phyloP scores from a whole-genome alignment of 73 alveolate species.

The Paramecium octaurelia region DNA sequence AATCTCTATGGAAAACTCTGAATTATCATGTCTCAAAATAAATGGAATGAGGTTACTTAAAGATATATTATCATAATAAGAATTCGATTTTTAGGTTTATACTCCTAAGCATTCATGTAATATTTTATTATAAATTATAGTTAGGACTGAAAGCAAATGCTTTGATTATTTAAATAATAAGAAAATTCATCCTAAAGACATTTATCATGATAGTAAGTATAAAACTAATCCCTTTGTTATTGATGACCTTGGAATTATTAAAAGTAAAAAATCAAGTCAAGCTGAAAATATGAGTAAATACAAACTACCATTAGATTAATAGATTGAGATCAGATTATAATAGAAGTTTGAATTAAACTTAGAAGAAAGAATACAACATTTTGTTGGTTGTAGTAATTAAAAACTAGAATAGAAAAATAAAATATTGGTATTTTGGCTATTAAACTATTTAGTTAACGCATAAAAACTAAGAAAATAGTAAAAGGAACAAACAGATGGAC shows the following conservation, averaged over 20 bases:
- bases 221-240: neutral
- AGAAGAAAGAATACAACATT: neutral
- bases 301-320: neutral
- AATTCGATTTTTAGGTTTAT: slow-evolving; percentile 22
- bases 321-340: slow-evolving; percentile 18
- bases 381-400: neutral
- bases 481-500: neutral
- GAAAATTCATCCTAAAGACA: slow-evolving; percentile 10
- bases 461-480: neutral
- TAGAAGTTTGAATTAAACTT: neutral
- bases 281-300: slow-evolving; percentile 3
- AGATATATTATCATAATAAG: neutral
- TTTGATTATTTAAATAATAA: slow-evolving; percentile 3
- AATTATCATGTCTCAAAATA: neutral
- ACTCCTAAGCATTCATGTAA: slow-evolving; percentile 26
- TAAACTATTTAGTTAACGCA: neutral
- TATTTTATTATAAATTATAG: neutral
- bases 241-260: neutral
- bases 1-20: neutral
- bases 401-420: neutral
- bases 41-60: neutral
- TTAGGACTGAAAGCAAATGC: slow-evolving; percentile 37
- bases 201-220: slow-evolving; percentile 7
- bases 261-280: neutral
- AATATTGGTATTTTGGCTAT: neutral